Percentiles rank a stretch among this genome's conserved stretches.
Conservation (phyloP, 768 basidiomycete genomes). For the Boletus tomentosulus region DNA sequence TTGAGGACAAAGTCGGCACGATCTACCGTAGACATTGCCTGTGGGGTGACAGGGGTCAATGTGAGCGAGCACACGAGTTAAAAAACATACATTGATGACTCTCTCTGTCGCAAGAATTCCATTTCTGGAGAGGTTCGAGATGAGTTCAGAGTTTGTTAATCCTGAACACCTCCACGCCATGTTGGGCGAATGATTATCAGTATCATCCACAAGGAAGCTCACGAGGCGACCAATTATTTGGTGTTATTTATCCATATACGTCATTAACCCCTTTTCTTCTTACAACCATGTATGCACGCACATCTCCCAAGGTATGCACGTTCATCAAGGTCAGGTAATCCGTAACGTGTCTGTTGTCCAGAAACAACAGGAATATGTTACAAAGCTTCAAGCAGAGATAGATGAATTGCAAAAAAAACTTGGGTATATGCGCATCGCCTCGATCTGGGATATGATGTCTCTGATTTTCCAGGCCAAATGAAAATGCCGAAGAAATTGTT, state of each 20-base stretch:
- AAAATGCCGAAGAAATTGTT: slow-evolving; percentile 56
- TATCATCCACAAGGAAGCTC: too few relatives aligned
- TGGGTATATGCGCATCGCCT: slow-evolving; percentile 32
- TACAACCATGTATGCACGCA: slow-evolving; percentile 25
- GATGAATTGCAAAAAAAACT: slow-evolving; percentile 43
- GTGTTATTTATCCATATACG: slow-evolving; percentile 1
- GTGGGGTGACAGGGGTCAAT: background rate
- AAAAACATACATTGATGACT: slow-evolving; percentile 48
- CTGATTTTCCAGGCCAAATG: slow-evolving; percentile 30
- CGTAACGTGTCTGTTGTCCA: slow-evolving; percentile 16
- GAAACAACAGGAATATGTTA: slow-evolving; percentile 50
- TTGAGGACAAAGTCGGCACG: slow-evolving; percentile 61
- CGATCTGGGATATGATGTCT: background rate
- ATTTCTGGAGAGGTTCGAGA: slow-evolving; percentile 56
- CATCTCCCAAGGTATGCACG: slow-evolving; percentile 27
- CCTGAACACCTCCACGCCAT: slow-evolving; percentile 89
- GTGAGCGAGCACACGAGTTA: background rate
- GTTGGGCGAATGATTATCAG: background rate
- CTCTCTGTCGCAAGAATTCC: slow-evolving; percentile 54
- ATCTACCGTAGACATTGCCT: slow-evolving; percentile 73
- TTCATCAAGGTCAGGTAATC: background rate
- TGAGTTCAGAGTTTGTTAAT: slow-evolving; percentile 63
- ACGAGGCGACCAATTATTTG: slow-evolving; percentile 6
- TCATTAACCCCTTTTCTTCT: slow-evolving; percentile 4
- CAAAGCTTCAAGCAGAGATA: slow-evolving; percentile 47